These are phyloP conservation scores for Inga leiocalycina DNA, from an alignment of 306 rosid genomes.

Conservation along the genomic window DNA sequence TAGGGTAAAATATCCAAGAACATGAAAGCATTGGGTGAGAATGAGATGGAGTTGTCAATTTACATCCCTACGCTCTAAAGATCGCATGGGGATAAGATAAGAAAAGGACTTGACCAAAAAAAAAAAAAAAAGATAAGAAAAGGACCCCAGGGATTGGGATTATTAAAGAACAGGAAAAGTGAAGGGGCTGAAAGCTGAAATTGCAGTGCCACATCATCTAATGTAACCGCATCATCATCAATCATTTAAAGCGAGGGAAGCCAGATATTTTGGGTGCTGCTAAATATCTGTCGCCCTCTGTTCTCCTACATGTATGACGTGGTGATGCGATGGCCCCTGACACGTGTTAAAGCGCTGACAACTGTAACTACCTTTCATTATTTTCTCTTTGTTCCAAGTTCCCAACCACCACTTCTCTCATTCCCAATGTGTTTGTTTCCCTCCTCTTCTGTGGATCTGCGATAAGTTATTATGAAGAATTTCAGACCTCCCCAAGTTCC, in stretches of 20 bases:
- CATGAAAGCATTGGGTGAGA: not conserved
- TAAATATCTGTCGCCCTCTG: slow-evolving; percentile 49
- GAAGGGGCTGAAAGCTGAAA: not conserved
- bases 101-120: not conserved
- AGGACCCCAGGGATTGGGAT: not conserved
- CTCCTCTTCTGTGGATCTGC: not conserved
- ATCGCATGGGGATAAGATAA: not conserved
- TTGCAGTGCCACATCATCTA: not conserved
- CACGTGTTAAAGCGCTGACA: slow-evolving; percentile 87
- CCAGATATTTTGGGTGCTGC: slow-evolving; percentile 61
- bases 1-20: not conserved
- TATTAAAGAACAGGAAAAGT: not conserved
- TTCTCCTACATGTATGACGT: slow-evolving; percentile 48
- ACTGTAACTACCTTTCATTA: slow-evolving; percentile 43
- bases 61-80: not conserved
- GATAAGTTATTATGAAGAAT: slow-evolving; percentile 22
- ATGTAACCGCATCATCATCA: not conserved
- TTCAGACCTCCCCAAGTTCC: slow-evolving; percentile 27
- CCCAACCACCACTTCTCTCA: slow-evolving; percentile 18
- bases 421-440: not conserved
- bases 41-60: not conserved
- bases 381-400: slow-evolving; percentile 21
- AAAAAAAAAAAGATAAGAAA: not conserved
- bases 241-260: not conserved
- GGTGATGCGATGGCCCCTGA: slow-evolving; percentile 54